A percentile compares a stretch with the other conserved stretches of the same genome.
Evolutionary conservation across 441 rosid genomes (phyloP).

Genomic region (Arabidopsis lyrata): DNA sequence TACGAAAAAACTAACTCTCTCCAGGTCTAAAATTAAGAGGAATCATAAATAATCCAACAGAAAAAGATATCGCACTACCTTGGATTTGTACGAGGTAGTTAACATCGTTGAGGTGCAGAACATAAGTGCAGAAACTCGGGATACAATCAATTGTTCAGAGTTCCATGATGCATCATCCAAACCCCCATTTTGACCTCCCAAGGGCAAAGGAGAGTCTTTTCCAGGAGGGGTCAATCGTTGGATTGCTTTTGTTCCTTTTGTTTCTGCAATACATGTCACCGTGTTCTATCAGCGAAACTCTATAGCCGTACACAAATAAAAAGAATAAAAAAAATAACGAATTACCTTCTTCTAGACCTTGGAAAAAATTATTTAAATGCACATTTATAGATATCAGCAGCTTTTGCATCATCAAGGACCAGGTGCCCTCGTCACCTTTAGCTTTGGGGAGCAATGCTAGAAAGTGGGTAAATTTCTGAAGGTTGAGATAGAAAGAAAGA

Average conservation of each 20-base stretch:
- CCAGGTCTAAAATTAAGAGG: slow-evolving; percentile 4
- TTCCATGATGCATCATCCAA: slow-evolving; percentile 53
- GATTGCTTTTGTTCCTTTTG: slow-evolving; percentile 63
- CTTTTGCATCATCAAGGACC: slow-evolving; percentile 80
- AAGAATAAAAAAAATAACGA: slow-evolving; percentile 15
- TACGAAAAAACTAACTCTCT: background rate
- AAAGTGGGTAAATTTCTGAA: slow-evolving; percentile 80
- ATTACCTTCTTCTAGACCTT: slow-evolving; percentile 87
- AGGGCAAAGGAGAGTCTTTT: slow-evolving; percentile 63
- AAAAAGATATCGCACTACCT: slow-evolving; percentile 51
- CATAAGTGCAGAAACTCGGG: slow-evolving; percentile 63
- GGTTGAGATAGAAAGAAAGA: slow-evolving; percentile 26
- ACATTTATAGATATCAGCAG: slow-evolving; percentile 64
- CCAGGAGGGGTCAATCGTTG: slow-evolving; percentile 77
- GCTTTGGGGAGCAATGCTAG: slow-evolving; percentile 87
- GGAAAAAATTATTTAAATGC: slow-evolving; percentile 67
- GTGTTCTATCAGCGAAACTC: slow-evolving; percentile 14
- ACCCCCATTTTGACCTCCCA: slow-evolving; percentile 64
- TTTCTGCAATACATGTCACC: slow-evolving; percentile 54
- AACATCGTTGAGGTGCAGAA: slow-evolving; percentile 71
- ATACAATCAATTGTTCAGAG: slow-evolving; percentile 54
- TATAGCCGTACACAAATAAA: slow-evolving; percentile 26
- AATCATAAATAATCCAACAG: slow-evolving; percentile 1
- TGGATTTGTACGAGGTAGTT: slow-evolving; percentile 66
- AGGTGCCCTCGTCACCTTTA: slow-evolving; percentile 78